phyloP scores from a whole-genome alignment of 129 eudicot species.

The Oenanthe sinensis region DNA sequence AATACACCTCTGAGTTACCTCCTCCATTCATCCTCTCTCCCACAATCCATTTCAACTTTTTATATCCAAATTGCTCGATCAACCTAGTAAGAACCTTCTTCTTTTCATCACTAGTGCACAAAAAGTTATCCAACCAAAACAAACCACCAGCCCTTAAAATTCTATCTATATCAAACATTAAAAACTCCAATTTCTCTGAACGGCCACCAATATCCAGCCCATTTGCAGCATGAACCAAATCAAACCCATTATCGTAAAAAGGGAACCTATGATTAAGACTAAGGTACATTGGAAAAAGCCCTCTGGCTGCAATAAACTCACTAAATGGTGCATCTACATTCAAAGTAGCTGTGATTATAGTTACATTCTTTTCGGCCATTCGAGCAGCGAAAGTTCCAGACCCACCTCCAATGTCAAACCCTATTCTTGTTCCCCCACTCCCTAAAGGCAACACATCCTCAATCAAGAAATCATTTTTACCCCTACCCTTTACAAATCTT shows the following conservation, averaged over 20 bases:
- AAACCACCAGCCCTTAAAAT: constrained; percentile 75
- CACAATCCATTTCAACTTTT: constrained; percentile 84
- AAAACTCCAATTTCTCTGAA: constrained; percentile 25
- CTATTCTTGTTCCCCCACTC: constrained; percentile 63
- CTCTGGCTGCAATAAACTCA: constrained; percentile 88
- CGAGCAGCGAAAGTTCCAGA: constrained; percentile 94
- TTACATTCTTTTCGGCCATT: constrained; percentile 82
- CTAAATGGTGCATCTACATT: constrained; percentile 80
- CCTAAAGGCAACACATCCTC: constrained; percentile 76
- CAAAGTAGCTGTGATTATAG: constrained; percentile 58
- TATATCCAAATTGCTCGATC: constrained; percentile 85
- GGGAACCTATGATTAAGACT: constrained; percentile 86
- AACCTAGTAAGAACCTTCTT: constrained; percentile 53
- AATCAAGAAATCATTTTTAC: constrained; percentile 77
- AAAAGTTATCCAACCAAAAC: constrained; percentile 89
- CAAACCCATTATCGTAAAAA: constrained; percentile 67
- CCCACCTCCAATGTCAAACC: constrained; percentile 91
- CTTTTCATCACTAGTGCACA: constrained; percentile 80
- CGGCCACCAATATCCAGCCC: constrained; percentile 72
- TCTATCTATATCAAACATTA: too few species aligned
- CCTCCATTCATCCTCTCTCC: constrained; percentile 76
- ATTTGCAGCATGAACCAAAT: constrained; percentile 70
- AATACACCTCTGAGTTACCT: constrained; percentile 78
- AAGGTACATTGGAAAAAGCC: constrained; percentile 63
- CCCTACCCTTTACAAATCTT: constrained; percentile 52